A percentile compares a stretch with the other conserved stretches of the same genome.
Evolutionary conservation across 225 moss, liverwort and hornwort species (phyloP).

Genomic region (Sphagnum contortum): DNA sequence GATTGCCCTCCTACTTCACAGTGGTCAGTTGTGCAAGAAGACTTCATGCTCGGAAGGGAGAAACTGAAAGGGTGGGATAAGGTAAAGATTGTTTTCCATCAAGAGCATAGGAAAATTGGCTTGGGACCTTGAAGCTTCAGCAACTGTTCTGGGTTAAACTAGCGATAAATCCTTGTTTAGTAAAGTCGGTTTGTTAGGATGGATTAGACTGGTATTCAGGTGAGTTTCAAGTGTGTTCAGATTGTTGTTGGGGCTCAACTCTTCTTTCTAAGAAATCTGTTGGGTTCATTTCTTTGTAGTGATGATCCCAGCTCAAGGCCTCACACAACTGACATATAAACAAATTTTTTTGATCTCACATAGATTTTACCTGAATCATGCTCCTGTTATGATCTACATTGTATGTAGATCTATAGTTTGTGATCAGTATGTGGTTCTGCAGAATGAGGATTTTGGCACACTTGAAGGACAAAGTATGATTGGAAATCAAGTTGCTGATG

Average conservation of each 20-base stretch:
- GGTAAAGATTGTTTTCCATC: slow-evolving; percentile 14
- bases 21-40: slow-evolving; percentile 66
- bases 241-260: too few species aligned
- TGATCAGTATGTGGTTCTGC: too few species aligned
- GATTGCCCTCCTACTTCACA: slow-evolving; percentile 19
- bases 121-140: background rate
- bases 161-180: too few species aligned
- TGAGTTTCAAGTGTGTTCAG: background rate
- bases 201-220: background rate
- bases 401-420: too few species aligned
- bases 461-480: slow-evolving; percentile 14
- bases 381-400: background rate
- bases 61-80: slow-evolving; percentile 87
- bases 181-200: background rate
- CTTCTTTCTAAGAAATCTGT: background rate
- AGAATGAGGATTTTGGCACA: slow-evolving; percentile 43
- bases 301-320: background rate
- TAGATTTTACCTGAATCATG: background rate
- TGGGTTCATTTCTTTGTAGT: background rate
- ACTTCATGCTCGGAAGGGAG: slow-evolving; percentile 70
- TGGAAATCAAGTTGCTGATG: slow-evolving; percentile 6
- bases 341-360: background rate
- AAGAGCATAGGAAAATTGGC: background rate
- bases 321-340: background rate
- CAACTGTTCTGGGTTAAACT: too few species aligned